Conservation (phyloP, 139 green algal genomes). For the Desmodesmus armatus region DNA sequence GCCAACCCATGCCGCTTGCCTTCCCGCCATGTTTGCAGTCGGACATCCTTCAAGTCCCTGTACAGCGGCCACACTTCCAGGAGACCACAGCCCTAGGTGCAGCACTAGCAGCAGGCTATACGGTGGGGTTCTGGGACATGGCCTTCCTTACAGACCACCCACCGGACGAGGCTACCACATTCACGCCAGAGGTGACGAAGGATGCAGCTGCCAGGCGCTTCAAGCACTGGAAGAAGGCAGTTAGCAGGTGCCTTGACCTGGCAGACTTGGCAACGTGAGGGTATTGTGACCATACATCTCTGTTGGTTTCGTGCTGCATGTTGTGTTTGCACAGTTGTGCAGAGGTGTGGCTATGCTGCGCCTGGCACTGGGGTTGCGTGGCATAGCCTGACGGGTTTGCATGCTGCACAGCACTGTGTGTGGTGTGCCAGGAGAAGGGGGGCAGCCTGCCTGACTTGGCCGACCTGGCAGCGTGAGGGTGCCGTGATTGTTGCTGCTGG, state of each 20-base stretch:
- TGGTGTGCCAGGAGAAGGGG: too few species aligned
- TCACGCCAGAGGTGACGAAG: slow-evolving; percentile 8
- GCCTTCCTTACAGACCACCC: slow-evolving; percentile 52
- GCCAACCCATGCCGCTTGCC: neutral
- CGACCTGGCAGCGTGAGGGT: too few species aligned
- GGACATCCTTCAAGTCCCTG: slow-evolving; percentile 81
- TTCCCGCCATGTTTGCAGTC: too few species aligned
- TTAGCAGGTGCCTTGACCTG: slow-evolving; percentile 74
- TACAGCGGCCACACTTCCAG: slow-evolving; percentile 84
- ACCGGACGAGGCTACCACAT: neutral
- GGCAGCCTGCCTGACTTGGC: too few species aligned
- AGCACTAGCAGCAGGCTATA: slow-evolving; percentile 91
- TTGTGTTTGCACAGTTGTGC: neutral
- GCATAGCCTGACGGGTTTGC: too few species aligned
- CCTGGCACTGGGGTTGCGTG: too few species aligned
- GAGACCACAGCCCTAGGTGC: slow-evolving; percentile 96
- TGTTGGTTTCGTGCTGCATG: neutral
- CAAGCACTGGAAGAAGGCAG: slow-evolving; percentile 77
- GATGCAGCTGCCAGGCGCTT: slow-evolving; percentile 61
- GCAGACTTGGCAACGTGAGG: slow-evolving; percentile 63
- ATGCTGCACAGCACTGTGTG: too few species aligned
- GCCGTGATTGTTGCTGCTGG: too few species aligned
- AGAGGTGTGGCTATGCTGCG: too few species aligned
- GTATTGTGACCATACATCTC: too few species aligned
- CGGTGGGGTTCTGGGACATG: slow-evolving; percentile 83